phyloP scores from a whole-genome alignment of 2,329 filamentous ascomycete genomes.

The Cladosporium velox region DNA sequence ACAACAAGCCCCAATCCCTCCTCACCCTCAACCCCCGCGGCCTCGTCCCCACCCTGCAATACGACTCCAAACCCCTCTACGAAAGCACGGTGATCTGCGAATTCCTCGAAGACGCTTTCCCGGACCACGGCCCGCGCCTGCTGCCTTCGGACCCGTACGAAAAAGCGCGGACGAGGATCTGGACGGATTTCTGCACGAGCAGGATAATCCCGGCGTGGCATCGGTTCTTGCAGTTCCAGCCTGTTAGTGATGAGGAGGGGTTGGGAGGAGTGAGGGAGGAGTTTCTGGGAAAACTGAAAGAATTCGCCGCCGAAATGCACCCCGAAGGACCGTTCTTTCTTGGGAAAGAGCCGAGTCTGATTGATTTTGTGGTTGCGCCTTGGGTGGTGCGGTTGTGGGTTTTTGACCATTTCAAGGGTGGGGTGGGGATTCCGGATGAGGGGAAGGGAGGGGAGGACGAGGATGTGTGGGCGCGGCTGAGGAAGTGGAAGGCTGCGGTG shows the following conservation, averaged over 20 bases:
- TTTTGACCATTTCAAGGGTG: slow-evolving; percentile 72
- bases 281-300: slow-evolving; percentile 60
- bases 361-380: slow-evolving; percentile 71
- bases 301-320: slow-evolving; percentile 65
- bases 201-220: slow-evolving; percentile 71
- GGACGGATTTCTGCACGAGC: slow-evolving; percentile 71
- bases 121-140: slow-evolving; percentile 52
- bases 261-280: slow-evolving; percentile 57
- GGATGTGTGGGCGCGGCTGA: slow-evolving; percentile 64
- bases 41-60: slow-evolving; percentile 69
- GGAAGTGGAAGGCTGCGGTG: slow-evolving; percentile 63
- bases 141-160: slow-evolving; percentile 65
- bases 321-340: slow-evolving; percentile 63
- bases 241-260: slow-evolving; percentile 41
- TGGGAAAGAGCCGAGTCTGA: slow-evolving; percentile 62
- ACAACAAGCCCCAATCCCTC: slow-evolving; percentile 69
- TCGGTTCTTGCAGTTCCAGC: slow-evolving; percentile 56
- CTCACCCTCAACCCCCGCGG: slow-evolving; percentile 73
- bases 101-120: slow-evolving; percentile 72
- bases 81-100: slow-evolving; percentile 74
- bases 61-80: slow-evolving; percentile 62
- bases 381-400: slow-evolving; percentile 71
- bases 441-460: slow-evolving; percentile 56
- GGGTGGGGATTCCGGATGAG: slow-evolving; percentile 48
- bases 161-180: slow-evolving; percentile 66